Evolutionary conservation across 177 flowering plant species (phyloP).

Genomic region (Tripterygium wilfordii): DNA sequence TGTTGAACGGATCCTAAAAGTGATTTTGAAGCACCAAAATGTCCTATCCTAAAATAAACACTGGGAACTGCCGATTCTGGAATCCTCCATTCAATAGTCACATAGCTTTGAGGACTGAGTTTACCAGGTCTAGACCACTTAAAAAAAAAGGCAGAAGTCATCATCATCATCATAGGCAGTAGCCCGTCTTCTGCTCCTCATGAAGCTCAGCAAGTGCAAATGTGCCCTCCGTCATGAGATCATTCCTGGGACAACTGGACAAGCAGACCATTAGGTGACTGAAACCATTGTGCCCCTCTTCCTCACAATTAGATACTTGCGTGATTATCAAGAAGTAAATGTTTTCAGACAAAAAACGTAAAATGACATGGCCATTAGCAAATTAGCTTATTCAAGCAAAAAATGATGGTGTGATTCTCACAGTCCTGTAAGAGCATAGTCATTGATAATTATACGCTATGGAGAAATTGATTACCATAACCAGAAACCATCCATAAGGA

Average conservation of each 20-base stretch:
- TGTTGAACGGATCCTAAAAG: constrained; percentile 19
- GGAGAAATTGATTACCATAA: too few relatives aligned
- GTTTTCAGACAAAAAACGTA: too few relatives aligned
- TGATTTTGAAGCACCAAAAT: constrained; percentile 25
- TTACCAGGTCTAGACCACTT: constrained; percentile 25
- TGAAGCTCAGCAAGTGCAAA: constrained; percentile 24
- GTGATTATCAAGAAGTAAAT: too few relatives aligned
- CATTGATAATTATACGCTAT: too few relatives aligned
- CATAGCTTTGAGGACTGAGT: constrained; percentile 18
- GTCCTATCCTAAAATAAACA: constrained; percentile 22
- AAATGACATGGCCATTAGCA: too few relatives aligned
- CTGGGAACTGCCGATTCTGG: constrained; percentile 14
- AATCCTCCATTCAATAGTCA: constrained; percentile 25
- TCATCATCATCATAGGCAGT: constrained; percentile 31
- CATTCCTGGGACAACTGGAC: constrained; percentile 62
- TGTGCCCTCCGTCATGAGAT: constrained; percentile 31
- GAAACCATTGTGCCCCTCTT: constrained; percentile 15
- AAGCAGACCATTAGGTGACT: constrained; percentile 27
- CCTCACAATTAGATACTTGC: too few relatives aligned
- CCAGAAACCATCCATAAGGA: too few relatives aligned
- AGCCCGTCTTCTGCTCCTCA: constrained; percentile 12
- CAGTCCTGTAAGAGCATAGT: too few relatives aligned
- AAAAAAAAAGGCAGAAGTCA: constrained; percentile 29
- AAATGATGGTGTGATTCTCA: too few relatives aligned
- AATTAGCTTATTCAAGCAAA: too few relatives aligned